Evolutionary conservation across 2,329 filamentous ascomycete genomes (phyloP), one percentile per base, ranked within the genome.

Genomic region (Ceratocystis variospora): DNA sequence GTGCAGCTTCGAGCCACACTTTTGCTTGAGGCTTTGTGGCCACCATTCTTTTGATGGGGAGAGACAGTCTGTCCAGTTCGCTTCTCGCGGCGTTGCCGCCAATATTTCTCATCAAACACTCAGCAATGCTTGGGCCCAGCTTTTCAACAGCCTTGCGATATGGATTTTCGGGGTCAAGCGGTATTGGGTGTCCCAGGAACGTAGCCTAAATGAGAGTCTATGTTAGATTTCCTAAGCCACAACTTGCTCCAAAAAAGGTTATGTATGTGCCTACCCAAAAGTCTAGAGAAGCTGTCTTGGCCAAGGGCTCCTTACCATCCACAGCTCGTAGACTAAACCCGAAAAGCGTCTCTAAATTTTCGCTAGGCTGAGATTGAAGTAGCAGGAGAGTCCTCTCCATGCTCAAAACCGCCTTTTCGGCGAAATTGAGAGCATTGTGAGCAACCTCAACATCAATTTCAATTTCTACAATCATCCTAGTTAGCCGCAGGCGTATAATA

Each of bases 371-470:
- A 7, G 83, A 75, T 4, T 74, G 76, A 62, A 90, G 79, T 3
- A 93, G 76, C 6, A 87, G 78, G n/a, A 79, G 76, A 0, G 85
- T 79, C 66, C 85, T 81, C 66, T 82, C 25, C 25, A 64, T 46
- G 5, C 61, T 83, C 8, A 79, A 78, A 68, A 89, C 76, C 63
- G 90, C 77, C 31, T 83, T 83, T 65, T 83, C 82, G 7, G 87
- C 77, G 67, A 93, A 86, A 65, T 91, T 87, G 62, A 93, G 87
- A 62, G 85, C 85, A 67, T 86, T 85, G 69, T 92, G 86, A 0
- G 88, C 79, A 10, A 93, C 78, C 69, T 91, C 88, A 0, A 88
- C 79, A 68, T 91, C 88, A 0, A 84, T 82, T 68, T 93, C 89
- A 59, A 81, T 80, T 8, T 82, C 81, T 62, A 83, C 83, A 3